Evolutionary conservation across 768 basidiomycete genomes (phyloP).

Genomic region (Trametes cubensis): DNA sequence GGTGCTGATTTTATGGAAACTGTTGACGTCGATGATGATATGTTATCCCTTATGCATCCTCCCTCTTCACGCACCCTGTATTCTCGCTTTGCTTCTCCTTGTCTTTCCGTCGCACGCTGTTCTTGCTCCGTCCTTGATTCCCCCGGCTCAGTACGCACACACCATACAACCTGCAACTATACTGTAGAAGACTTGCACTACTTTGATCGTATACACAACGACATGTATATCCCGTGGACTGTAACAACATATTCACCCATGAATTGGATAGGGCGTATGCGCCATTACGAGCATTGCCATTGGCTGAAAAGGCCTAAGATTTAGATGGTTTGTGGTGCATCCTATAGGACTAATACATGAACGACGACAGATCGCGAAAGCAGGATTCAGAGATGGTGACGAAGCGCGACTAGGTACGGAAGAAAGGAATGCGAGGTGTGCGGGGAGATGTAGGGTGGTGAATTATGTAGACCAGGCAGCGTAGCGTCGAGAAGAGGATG

Average conservation of each 20-base stretch:
- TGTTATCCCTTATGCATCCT: slow-evolving; percentile 7
- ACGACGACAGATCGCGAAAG: slow-evolving; percentile 24
- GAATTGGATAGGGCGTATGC: not conserved
- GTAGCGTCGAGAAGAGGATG: slow-evolving; percentile 9
- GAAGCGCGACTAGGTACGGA: slow-evolving; percentile 10
- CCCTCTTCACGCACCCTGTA: slow-evolving; percentile 1
- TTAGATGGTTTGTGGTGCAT: slow-evolving; percentile 2
- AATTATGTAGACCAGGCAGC: slow-evolving; percentile 7
- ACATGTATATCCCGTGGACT: slow-evolving; percentile 17
- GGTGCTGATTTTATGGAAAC: not conserved
- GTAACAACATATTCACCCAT: slow-evolving; percentile 12
- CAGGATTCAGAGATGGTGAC: slow-evolving; percentile 12
- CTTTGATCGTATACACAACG: not conserved
- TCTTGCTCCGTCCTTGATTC: slow-evolving; percentile 1
- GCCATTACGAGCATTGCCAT: not conserved
- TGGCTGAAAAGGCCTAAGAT: not conserved
- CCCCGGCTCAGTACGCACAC: not conserved
- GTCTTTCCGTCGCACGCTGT: slow-evolving; percentile 8
- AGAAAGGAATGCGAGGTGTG: not conserved
- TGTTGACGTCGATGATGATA: not conserved
- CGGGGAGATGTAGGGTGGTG: not conserved
- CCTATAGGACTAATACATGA: slow-evolving; percentile 16
- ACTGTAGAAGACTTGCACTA: slow-evolving; percentile 17
- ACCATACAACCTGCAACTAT: slow-evolving; percentile 1
- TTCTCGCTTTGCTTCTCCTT: not conserved